Conservation (phyloP, 2,329 filamentous ascomycete genomes). For the Boeremia exigua region DNA sequence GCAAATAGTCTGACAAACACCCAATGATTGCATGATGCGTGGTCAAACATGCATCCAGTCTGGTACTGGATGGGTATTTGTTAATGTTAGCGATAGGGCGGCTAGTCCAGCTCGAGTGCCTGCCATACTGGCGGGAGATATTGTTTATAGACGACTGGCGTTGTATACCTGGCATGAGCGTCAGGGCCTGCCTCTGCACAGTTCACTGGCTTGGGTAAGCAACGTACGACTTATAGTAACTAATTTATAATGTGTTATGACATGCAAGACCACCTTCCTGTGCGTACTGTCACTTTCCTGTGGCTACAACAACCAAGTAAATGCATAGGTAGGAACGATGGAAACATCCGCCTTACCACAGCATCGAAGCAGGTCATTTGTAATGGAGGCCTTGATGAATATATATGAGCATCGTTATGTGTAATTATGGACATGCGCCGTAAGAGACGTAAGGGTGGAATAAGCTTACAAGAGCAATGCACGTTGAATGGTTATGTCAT, state of each 20-base stretch:
- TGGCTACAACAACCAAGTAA: no score
- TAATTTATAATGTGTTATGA: not conserved
- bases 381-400: no score
- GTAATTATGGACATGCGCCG: no score
- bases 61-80: not conserved
- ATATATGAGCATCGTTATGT: no score
- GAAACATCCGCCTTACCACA: no score
- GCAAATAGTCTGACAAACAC: not conserved
- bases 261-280: not conserved
- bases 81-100: not conserved
- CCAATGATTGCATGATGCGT: not conserved
- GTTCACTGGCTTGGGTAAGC: not conserved
- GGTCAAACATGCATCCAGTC: not conserved
- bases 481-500: constrained; percentile 26
- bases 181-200: not conserved
- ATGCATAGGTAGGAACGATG: no score
- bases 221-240: not conserved
- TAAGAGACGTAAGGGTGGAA: no score
- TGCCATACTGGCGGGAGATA: not conserved
- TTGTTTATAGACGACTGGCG: not conserved
- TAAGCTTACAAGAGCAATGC: no score
- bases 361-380: no score
- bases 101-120: not conserved
- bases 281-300: not conserved
- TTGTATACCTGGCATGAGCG: constrained; percentile 15